These are phyloP conservation scores for Diaporthe ilicicola DNA, from an alignment of 2,329 filamentous ascomycete species.

Conservation along the genomic window DNA sequence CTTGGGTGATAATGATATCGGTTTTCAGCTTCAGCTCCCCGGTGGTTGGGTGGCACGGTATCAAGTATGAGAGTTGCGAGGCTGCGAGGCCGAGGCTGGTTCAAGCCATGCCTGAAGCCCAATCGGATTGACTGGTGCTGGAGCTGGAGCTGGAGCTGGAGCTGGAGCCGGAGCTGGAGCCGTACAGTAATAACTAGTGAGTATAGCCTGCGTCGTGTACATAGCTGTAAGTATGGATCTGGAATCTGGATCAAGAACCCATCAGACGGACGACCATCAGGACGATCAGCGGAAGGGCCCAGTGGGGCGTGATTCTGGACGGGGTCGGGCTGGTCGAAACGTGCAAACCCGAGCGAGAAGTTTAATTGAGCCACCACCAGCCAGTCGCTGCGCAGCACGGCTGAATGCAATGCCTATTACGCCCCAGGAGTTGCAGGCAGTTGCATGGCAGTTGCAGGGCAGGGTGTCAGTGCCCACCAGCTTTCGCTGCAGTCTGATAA, in stretches of 20 bases:
- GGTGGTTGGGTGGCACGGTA: not conserved
- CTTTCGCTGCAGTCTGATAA: not conserved
- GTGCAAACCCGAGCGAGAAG: constrained; percentile 5
- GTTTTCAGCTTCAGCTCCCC: not conserved
- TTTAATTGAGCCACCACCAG: not conserved
- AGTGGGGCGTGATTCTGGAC: constrained; percentile 12
- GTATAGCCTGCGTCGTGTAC: too few relatives aligned
- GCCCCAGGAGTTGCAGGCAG: not conserved
- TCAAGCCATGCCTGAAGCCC: not conserved
- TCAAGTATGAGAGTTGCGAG: constrained; percentile 19
- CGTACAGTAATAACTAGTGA: too few relatives aligned
- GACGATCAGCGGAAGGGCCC: not conserved
- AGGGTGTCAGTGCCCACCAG: not conserved
- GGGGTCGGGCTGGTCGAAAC: constrained; percentile 11
- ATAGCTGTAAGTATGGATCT: too few relatives aligned
- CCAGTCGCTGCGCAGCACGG: not conserved
- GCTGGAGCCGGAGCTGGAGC: too few relatives aligned
- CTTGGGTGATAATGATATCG: not conserved
- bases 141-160: not conserved
- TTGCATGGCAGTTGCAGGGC: not conserved
- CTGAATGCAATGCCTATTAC: not conserved
- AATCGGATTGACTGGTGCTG: not conserved
- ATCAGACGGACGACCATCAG: constrained; percentile 18
- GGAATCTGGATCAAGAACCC: constrained; percentile 6
- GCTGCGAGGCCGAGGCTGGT: constrained; percentile 13